Base-by-base conservation (phyloP, 176 grass and related monocot species). In the Chrysopogon serrulatus region DNA sequence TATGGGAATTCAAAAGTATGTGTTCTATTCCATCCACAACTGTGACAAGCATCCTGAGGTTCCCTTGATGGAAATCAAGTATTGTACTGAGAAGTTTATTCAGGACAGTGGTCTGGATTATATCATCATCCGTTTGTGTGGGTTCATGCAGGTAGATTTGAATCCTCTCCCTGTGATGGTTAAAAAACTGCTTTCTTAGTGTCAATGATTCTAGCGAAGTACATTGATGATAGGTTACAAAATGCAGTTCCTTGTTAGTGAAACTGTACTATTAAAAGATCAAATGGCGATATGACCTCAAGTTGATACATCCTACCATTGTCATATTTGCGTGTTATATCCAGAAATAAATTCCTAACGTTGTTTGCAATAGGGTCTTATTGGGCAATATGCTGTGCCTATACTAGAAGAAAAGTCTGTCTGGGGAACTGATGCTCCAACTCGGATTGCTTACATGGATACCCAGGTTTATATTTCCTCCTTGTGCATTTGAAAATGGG, bases 371-470 rank as follows among this genome's bases (percentile, higher is more conserved):
- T n/a, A 98, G 96, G 96, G 96, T 12, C 85, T 98, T 41, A 98
- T 98, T 63, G 96, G 96, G 83, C 96, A 98, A 82, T 98, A 98
- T 89, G 96, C 96, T 74, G 96, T 98, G 66, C 96, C 96, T 76
- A 98, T 98, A 87, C 83, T 98, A 83, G 93, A 98, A 92, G 93
- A 98, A 80, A 98, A 98, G 70, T 98, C 96, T 21, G 96, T 98
- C 39, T 98, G 96, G 96, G 96, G 96, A 60, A 98, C 96, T 85
- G 96, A 98, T 92, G 96, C 96, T 83, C 96, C 96, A 47, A 98
- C 91, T 90, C 76, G 96, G 69, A 98, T 98, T 54, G 96, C 96
- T 77, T 98, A 98, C 76, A 98, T 95, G 96, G 96, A 98, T 65
- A 98, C 96, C 53, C 96, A 98, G 91, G 96, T 95, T 77, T 73